Evolutionary conservation across 169 alveolate genomes (phyloP).

Genomic region (Fabrea salina): DNA sequence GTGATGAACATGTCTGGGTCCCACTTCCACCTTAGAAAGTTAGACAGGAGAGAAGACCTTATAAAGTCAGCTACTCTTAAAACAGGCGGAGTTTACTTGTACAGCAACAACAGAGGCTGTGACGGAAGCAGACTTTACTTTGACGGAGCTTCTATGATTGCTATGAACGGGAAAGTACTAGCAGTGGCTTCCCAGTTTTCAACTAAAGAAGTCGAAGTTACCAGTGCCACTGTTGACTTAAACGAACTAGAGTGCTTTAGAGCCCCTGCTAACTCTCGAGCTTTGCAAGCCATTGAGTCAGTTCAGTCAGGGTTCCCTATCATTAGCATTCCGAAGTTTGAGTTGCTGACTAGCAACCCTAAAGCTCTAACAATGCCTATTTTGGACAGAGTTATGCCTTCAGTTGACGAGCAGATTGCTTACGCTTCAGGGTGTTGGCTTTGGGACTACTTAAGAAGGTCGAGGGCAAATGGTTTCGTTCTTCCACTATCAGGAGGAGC

Average conservation of each 20-base stretch:
- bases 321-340: conserved; percentile 12
- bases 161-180: conserved; percentile 73
- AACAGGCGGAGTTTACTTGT: conserved; percentile 79
- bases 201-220: conserved; percentile 57
- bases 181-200: conserved; percentile 38
- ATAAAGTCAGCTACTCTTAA: conserved; percentile 52
- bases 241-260: conserved; percentile 61
- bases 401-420: conserved; percentile 68
- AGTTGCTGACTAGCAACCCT: conserved; percentile 12
- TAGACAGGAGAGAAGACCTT: conserved; percentile 44
- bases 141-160: conserved; percentile 79
- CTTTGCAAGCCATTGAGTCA: conserved; percentile 10
- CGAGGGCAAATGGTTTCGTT: conserved; percentile 84
- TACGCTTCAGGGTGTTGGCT: conserved; percentile 79
- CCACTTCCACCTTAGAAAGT: conserved; percentile 68
- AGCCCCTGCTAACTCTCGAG: neutral
- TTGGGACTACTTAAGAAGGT: conserved; percentile 86
- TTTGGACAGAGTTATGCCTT: neutral
- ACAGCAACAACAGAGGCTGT: conserved; percentile 81
- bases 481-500: conserved; percentile 90
- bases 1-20: conserved; percentile 79
- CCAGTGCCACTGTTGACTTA: conserved; percentile 71
- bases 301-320: neutral
- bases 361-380: conserved; percentile 13
- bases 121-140: conserved; percentile 85